These are phyloP conservation scores for Prunus fruticosa DNA, from an alignment of 306 rosid genomes.

Conservation along the genomic window DNA sequence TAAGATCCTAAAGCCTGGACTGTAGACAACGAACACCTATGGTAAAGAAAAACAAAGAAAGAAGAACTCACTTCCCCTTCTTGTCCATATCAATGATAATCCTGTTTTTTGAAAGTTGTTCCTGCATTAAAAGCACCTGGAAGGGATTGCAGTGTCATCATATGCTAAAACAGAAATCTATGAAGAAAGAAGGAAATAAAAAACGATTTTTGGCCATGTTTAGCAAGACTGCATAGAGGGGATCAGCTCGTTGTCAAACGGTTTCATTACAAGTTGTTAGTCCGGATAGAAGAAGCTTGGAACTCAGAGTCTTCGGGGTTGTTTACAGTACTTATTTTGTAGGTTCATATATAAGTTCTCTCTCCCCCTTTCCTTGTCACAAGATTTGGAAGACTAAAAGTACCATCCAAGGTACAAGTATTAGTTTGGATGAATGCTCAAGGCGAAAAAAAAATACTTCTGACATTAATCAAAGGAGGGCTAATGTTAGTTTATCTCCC, in stretches of 20 bases:
- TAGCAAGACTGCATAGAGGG: no score
- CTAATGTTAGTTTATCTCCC: no score
- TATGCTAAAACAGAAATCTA: constrained; percentile 4
- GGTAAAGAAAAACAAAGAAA: not conserved
- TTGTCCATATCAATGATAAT: constrained; percentile 86
- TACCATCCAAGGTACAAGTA: no score
- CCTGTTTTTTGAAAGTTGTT: constrained; percentile 90
- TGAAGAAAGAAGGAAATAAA: not conserved
- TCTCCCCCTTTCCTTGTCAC: not conserved
- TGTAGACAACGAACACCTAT: no score
- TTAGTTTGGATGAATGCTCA: not conserved
- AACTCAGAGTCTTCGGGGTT: not conserved
- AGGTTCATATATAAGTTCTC: not conserved
- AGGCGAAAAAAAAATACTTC: no score
- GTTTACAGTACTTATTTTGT: not conserved
- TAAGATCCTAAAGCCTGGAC: no score
- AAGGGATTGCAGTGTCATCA: constrained; percentile 28
- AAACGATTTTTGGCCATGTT: not conserved
- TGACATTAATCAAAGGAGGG: no score
- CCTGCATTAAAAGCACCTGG: constrained; percentile 91
- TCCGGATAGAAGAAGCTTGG: not conserved
- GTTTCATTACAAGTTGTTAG: not conserved
- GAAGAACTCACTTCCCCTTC: constrained; percentile 65
- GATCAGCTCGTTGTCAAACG: no score
- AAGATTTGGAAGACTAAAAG: not conserved